Evolutionary conservation across 2,329 filamentous ascomycete species (phyloP).

Genomic region (Phaeosphaeria sp.): DNA sequence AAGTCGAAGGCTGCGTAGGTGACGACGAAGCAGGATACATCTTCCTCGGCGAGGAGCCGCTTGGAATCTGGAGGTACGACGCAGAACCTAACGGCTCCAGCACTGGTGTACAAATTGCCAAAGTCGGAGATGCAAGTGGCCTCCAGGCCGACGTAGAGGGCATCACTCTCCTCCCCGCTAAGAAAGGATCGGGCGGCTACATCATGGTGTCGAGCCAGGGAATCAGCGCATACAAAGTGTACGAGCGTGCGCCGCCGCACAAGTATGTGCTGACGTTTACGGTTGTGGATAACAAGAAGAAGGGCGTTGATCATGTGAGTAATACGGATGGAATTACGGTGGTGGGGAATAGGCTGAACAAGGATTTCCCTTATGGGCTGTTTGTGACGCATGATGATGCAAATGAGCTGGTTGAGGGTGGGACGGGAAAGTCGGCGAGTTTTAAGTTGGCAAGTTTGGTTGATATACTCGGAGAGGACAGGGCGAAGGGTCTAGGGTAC

Average conservation of each 20-base stretch:
- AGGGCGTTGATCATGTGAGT: slow-evolving; percentile 57
- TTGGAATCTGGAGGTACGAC: slow-evolving; percentile 60
- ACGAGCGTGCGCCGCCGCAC: slow-evolving; percentile 57
- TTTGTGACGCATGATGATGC: slow-evolving; percentile 62
- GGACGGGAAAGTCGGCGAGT: slow-evolving; percentile 56
- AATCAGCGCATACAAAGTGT: slow-evolving; percentile 61
- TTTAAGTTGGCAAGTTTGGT: slow-evolving; percentile 55
- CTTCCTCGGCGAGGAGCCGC: slow-evolving; percentile 60
- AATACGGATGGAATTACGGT: slow-evolving; percentile 62
- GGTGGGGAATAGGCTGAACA: slow-evolving; percentile 53
- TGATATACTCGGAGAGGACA: slow-evolving; percentile 35
- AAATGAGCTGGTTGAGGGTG: slow-evolving; percentile 57
- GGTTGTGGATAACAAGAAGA: slow-evolving; percentile 51
- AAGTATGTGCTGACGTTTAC: slow-evolving; percentile 59
- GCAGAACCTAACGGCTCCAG: slow-evolving; percentile 56
- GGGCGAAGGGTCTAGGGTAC: slow-evolving; percentile 27
- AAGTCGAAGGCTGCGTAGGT: slow-evolving; percentile 62
- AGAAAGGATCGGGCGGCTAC: slow-evolving; percentile 54
- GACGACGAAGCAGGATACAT: slow-evolving; percentile 60
- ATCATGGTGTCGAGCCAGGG: slow-evolving; percentile 62
- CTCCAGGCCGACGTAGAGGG: slow-evolving; percentile 63
- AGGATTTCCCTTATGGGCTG: slow-evolving; percentile 48
- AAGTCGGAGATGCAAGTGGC: slow-evolving; percentile 54
- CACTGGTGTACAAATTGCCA: slow-evolving; percentile 45
- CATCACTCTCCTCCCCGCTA: slow-evolving; percentile 58